phyloP scores from a whole-genome alignment of 1,284 basidiomycete species.

The Ganoderma multipileum region DNA sequence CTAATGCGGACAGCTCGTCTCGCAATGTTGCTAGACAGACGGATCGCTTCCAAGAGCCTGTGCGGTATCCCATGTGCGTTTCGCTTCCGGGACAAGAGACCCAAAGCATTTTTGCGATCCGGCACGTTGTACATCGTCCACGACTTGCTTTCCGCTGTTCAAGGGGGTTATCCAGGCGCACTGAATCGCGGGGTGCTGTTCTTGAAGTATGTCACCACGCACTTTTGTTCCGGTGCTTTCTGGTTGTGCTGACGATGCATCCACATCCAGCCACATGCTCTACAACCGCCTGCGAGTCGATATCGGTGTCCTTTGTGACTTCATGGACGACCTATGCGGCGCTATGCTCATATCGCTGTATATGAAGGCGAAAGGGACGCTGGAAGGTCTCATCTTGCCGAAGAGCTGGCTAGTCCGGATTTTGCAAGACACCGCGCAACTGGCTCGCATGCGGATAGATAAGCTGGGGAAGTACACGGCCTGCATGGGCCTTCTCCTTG shows the following conservation, averaged over 20 bases:
- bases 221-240: not conserved
- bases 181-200: constrained; percentile 41
- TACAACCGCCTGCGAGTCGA: constrained; percentile 43
- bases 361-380: constrained; percentile 28
- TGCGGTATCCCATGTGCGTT: constrained; percentile 14
- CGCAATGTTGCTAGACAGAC: constrained; percentile 17
- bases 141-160: constrained; percentile 43
- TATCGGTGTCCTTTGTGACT: constrained; percentile 51
- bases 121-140: constrained; percentile 41
- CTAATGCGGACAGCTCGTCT: constrained; percentile 16
- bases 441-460: constrained; percentile 10
- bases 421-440: constrained; percentile 11
- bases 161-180: constrained; percentile 25
- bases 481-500: constrained; percentile 38
- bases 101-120: not conserved
- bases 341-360: constrained; percentile 43
- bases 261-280: constrained; percentile 51
- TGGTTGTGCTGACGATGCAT: not conserved
- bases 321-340: constrained; percentile 47
- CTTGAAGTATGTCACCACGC: constrained; percentile 28
- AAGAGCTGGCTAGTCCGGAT: constrained; percentile 52
- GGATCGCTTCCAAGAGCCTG: not conserved
- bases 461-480: constrained; percentile 31
- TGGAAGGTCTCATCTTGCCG: constrained; percentile 55
- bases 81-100: not conserved